Evolutionary conservation across 495 filamentous ascomycete species (phyloP), one percentile per base, ranked within the genome.

Genomic region (Xylaria intraflava): DNA sequence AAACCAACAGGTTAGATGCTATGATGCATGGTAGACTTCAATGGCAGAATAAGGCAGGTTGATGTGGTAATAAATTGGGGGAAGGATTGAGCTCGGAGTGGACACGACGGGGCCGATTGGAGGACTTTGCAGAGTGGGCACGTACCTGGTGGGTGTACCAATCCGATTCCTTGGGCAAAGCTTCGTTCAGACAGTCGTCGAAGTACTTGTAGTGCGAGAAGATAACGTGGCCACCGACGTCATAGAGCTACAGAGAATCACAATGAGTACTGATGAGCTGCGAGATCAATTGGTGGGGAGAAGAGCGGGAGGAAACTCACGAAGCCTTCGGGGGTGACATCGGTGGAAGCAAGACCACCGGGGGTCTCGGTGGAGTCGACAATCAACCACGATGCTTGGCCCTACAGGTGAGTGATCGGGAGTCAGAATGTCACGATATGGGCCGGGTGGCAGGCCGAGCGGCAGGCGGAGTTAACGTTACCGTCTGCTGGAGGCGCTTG

Each of bases 171-270:
- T 89, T 87, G 58, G 91, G 91, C 46, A 96, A 80, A 50, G 91
- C 91, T 75, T 96, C 90, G 65, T 95, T 77, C 66, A 96, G 85
- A 76, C 88, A 93, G 75, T 96, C 91, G 72, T 96, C 91, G 69
- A 96, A 96, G 83, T 96, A 96, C 73, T 94, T 94, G 83, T 96
- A 96, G 80, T 96, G 91, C 54, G 91, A 96, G 82, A 96, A 96
- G 72, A 96, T 96, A 73, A 96, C 91, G 74, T 96, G 91, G 61
- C 91, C 91, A 67, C 91, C 91, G 63, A 96, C 91, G 78, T 96
- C 91, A 78, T 93, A 96, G 60, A 96, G 85, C 90, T 95, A 64
- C 9, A 47, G 51, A 31, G 6, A 16, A 59, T 68, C 49, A 69
- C 49, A 45, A 40, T 41, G 50, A 49, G n/a, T 16, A 44, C 16